These are phyloP conservation scores for Globisporangium spinosum DNA, from an alignment of 352 stramenopile genomes.

Conservation along the genomic window DNA sequence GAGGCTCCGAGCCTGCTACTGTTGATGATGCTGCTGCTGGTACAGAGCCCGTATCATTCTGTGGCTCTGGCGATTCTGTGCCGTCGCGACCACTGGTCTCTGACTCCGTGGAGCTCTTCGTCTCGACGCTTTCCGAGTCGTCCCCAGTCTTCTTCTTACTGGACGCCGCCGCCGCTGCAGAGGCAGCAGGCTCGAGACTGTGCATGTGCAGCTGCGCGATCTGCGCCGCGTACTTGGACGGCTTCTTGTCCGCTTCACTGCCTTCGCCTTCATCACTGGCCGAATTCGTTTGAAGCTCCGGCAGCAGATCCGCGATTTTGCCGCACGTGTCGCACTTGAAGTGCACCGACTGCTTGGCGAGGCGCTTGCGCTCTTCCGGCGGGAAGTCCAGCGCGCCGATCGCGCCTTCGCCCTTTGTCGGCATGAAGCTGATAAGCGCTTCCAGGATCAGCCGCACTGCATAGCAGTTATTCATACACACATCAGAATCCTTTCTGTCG, in stretches of 20 bases:
- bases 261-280: conserved; percentile 11
- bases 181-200: conserved; percentile 42
- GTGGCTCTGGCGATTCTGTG: not conserved
- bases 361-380: conserved; percentile 49
- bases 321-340: conserved; percentile 81
- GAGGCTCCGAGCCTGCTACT: not conserved
- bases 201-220: conserved; percentile 83
- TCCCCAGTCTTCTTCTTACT: not conserved
- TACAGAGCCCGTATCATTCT: not conserved
- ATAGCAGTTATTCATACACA: not conserved
- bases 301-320: conserved; percentile 58
- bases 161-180: not conserved
- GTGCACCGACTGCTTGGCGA: conserved; percentile 71
- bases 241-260: conserved; percentile 16
- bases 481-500: not conserved
- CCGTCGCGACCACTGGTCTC: not conserved
- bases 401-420: conserved; percentile 80
- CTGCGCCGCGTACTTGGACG: conserved; percentile 73
- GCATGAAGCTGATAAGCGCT: conserved; percentile 97
- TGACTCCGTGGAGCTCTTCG: not conserved
- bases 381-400: conserved; percentile 82
- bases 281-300: conserved; percentile 32
- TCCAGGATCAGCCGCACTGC: conserved; percentile 96
- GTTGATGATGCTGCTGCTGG: not conserved
- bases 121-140: not conserved